Base-by-base conservation (phyloP, 176 grass and related monocot species). In the Elymus sibiricus region DNA sequence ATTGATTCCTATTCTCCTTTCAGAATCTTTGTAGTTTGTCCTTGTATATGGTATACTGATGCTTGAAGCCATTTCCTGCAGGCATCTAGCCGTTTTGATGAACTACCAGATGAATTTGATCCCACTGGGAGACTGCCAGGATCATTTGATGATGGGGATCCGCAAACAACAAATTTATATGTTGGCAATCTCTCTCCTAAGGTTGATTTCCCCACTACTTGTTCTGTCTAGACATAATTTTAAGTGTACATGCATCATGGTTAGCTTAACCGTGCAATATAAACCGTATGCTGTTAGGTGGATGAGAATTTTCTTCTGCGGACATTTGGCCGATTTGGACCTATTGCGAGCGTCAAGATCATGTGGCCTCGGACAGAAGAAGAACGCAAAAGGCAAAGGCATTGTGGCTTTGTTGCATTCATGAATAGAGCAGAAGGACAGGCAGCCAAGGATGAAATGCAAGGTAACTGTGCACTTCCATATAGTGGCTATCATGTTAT, bases 331-430 rank as follows among this genome's bases (percentile, higher is more conserved):
- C 87, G 97, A 44, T 99, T 99, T 90, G 97, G 97, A 79, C 97
- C 97, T 71, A 99, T 99, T 89, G 97, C 97, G 61, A 99, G 97
- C 86, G 97, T 99, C 74, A 99, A 99, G 86, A 99, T 99, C 77
- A 99, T 96, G 97, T 99, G 97, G 97, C 97, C 97, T 82, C 89
- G 97, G 76, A 99, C 97, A 53, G 97, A 99, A 87, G 97, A 99
- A 85, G 97, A 99, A 83, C 85, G 90, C 29, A 96, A 90, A 85
- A 92, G 97, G 90, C 93, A 99, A 86, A 94, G 97, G 78, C 95
- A 99, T 87, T 99, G 97, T 79, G 97, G 97, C 31, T 99, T 99
- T 87, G 97, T 99, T 92, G 97, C 97, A 64, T 99, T 99, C 83
- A 99, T 99, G 97, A 96, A 99, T 67, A 94, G 97, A 90, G 76